Base-by-base conservation (phyloP, 2,329 filamentous ascomycete genomes). In the Cladosporium sp. region DNA sequence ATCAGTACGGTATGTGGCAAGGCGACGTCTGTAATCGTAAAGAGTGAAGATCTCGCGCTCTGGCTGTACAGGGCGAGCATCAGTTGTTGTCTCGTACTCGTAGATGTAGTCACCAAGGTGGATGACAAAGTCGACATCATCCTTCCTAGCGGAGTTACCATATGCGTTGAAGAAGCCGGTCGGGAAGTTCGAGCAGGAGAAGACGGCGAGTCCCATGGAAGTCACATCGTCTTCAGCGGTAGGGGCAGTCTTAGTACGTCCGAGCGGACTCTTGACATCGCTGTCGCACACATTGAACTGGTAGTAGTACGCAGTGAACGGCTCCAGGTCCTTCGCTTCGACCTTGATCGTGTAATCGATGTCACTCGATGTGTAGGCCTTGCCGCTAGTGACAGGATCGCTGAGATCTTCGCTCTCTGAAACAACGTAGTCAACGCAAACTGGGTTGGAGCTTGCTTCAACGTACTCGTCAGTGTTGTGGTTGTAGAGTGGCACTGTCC, bases 71-170 rank as follows among this genome's bases (percentile, higher is more conserved):
- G 63, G 51, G 30, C 65, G 63, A 65, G 37, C 70, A 63, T 15
- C 70, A 50, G 69, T 72, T 65, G 36, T 70, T 67, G 69, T 71
- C 68, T 17, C 72, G 71, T 60, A 75, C 57, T 77, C 75, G 64
- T 77, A 78, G 51, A 76, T 75, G 64, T 76, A 78, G 60, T 78
- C 75, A 9, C 75, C 75, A 5, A 77, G 70, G 39, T 66, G 65
- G 25, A 69, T 58, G 12, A 77, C 72, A 47, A 74, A 77, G 58
- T 77, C 75, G 5, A 76, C 73, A 11, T 71, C 72, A 55, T 76
- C 66, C 57, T 66, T 67, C 22, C 65, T 59, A 11, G 66, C 65
- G 15, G 61, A 59, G 39, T 66, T 67, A 8, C 67, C 67, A 37
- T 68, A 69, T 2, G 66, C 64, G 47, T 69, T 68, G 61, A 69